Evolutionary conservation across 805 yeast species (phyloP), one percentile per base, ranked within the genome.

Genomic region (Wickerhamiella bombiphila): DNA sequence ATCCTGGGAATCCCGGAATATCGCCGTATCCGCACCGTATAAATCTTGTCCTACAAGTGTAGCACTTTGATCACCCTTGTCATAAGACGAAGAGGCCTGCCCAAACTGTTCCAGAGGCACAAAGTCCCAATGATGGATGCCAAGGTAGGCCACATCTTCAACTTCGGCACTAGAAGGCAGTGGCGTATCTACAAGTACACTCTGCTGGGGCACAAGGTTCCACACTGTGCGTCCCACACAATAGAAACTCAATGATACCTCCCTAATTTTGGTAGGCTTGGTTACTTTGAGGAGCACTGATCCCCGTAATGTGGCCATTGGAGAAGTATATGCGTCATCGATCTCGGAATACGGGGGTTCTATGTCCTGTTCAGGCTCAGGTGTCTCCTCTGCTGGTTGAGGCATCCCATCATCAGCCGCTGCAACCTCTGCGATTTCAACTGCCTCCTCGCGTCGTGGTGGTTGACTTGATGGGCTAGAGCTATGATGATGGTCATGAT

Each of bases 181-280:
- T 9, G 51, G 45, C 6, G 47, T 39, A 36, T 52, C 58, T 26
- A 48, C 53, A 18, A 44, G 42, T 9, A 46, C 46, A 7, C 45
- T 40, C n/a, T 49, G 45, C 40, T 45, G 51, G 36, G 50, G 49
- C 25, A 49, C 93, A 51, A 83, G 93, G 11, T 93, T 93, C 95
- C 95, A 85, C 42, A 80, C 88, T 0, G 95, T 85, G 48, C 76
- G 66, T 31, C 80, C 69, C 1, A 58, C 53, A 2, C 94, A 95
- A 44, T 66, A 67, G 46, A 86, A 72, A 2, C 65, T 61, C 37
- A 86, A 61, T 5, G 65, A 57, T n/a, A 86, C 67, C 22, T 69
- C 59, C 56, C 79, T 81, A 47, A 85, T 62, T 53, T 73, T 79
- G 25, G 78, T 66, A 0, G 88, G 77, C 50, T 82, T 83, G 37